A percentile compares a stretch with the other conserved stretches of the same genome.
Conservation (phyloP, 805 yeast genomes). For the Tetrapisispora nanseiensis region DNA sequence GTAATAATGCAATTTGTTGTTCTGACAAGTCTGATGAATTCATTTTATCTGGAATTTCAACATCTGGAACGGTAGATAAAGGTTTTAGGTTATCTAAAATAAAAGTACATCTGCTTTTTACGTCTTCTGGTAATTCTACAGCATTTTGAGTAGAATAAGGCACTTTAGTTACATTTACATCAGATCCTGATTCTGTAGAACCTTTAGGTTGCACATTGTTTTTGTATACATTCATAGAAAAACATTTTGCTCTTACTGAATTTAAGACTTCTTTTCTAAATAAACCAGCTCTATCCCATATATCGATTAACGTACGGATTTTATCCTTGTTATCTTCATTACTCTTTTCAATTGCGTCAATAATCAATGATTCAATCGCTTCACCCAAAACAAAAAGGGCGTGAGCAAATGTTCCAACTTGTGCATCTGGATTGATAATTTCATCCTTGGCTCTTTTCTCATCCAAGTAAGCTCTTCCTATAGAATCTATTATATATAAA, state of each 20-base stretch:
- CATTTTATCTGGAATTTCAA: constrained; percentile 16
- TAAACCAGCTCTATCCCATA: constrained; percentile 83
- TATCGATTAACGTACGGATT: constrained; percentile 73
- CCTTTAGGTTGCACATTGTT: constrained; percentile 33
- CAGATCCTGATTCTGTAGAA: constrained; percentile 6
- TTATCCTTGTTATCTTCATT: constrained; percentile 57
- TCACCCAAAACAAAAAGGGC: constrained; percentile 59
- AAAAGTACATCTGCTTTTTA: constrained; percentile 17
- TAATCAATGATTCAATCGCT: constrained; percentile 52
- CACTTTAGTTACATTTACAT: constrained; percentile 38
- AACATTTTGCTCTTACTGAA: constrained; percentile 48
- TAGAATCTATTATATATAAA: constrained; percentile 83
- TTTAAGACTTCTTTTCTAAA: constrained; percentile 51
- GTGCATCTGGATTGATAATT: constrained; percentile 39
- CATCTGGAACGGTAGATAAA: constrained; percentile 11
- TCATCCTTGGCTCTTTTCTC: constrained; percentile 52
- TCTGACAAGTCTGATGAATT: constrained; percentile 21
- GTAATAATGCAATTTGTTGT: constrained; percentile 36
- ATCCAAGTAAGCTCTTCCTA: constrained; percentile 76
- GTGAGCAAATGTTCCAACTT: constrained; percentile 64
- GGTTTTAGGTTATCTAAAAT: constrained; percentile 25
- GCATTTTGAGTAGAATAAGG: constrained; percentile 55
- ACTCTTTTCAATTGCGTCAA: constrained; percentile 50
- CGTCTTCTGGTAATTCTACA: constrained; percentile 47
- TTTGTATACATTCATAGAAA: constrained; percentile 25